Evolutionary conservation across 331 rosid species (phyloP), one percentile per base, ranked within the genome.

Genomic region (Telfairia occidentalis): DNA sequence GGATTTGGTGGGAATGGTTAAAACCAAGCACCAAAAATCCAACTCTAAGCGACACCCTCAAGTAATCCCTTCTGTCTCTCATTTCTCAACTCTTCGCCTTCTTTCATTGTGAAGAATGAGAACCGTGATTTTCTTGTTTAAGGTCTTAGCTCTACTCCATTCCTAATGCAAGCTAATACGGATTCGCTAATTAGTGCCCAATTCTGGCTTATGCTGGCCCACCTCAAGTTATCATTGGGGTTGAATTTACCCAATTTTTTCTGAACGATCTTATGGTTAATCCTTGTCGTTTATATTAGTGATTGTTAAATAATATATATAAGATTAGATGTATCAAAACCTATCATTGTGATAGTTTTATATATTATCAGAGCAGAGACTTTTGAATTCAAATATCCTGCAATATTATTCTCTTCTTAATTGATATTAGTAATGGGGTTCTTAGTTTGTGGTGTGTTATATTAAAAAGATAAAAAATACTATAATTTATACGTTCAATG

Each of bases 1-100:
- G 76, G 79, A 55, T 83, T 38, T n/a, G 54, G 80, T 82, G 74
- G 73, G 66, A 50, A 90, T 90, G 97, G 94, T 78, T 75, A 90
- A 90, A 80, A 82, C 84, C 45, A 90, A 90, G 84, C 86, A 84
- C 43, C 92, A 83, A 73, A 87, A 87, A 64, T 69, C 58, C 83
- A 84, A 32, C 78, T 42, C 88, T 7, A 87, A 85, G 78, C 89
- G 83, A 77, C 84, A 76, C n/a, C 79, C 86, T 65, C 12, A 71
- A 37, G 83, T 84, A 76, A 78, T 49, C 26, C 69, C 24, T 21
- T 19, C 19, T 43, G 12, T 30, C 75, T 61, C 19, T 73, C 28
- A 7, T 19, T 45, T 73, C 40, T 24, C 21, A 32, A 74, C 53
- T 71, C 28, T 57, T 12, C 46, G 54, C 28, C 11, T 37, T 38